Base-by-base conservation (phyloP, 495 filamentous ascomycete genomes). In the Friedmanniomyces simplex region DNA sequence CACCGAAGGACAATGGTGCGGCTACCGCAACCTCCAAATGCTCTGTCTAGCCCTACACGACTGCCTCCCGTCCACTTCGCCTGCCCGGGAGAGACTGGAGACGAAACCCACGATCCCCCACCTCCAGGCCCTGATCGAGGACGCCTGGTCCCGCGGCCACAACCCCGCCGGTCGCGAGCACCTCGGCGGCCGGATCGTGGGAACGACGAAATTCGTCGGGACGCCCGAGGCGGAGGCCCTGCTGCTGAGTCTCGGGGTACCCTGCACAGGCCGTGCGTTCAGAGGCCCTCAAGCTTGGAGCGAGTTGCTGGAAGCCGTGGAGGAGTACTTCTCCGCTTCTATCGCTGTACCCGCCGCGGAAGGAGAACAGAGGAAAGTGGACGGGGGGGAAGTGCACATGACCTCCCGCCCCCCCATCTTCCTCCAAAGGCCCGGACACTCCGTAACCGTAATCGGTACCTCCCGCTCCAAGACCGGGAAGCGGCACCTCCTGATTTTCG, bases 21-120 rank as follows among this genome's bases (percentile, higher is more conserved):
- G 91, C n/a, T 97, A 96, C 64, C 77, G 91, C 2, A 97, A 96
- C 67, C 95, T 96, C 45, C 91, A 97, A 63, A 95, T 95, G 89
- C 67, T 96, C 22, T 53, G 37, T 21, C 20, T 56, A 1, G 41
- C 54, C 18, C 11, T n/a, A 16, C 10, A 51, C 13, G 13, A 11
- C 49, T 8, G 7, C 21, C 18, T 34, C 22, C 24, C 52, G 6
- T 13, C 32, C 20, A 28, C 34, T 3, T 10, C 37, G 54, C 72
- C 83, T 18, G 91, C 88, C 1, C 91, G 87, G 66, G 79, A 25
- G 32, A 30, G 13, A 6, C 87, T 86, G 4, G 14, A 43, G 39
- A 68, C 83, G 22, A 69, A 74, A 20, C 93, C 90, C 0, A 81
- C 81, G 2, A 88, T 97, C 49, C 78, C 95, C 39, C 72, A 82